Evolutionary conservation across 805 yeast species (phyloP).

Genomic region (Pichia exigua): DNA sequence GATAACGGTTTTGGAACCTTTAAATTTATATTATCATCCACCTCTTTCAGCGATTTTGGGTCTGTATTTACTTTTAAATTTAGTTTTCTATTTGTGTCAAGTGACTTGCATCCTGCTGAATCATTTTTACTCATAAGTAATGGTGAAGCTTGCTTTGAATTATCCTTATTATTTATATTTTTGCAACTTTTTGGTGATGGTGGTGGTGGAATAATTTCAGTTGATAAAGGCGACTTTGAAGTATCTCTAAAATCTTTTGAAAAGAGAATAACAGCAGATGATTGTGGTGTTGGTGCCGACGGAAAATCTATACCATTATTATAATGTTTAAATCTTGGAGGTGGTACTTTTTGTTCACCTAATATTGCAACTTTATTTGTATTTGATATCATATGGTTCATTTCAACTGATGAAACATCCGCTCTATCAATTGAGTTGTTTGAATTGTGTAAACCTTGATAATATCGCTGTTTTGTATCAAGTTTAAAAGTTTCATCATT

Average conservation of each 20-base stretch:
- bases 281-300: conserved; percentile 13
- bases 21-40: background rate
- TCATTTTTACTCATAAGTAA: background rate
- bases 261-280: conserved; percentile 41
- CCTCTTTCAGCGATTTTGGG: background rate
- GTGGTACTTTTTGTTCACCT: conserved; percentile 25
- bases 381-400: background rate
- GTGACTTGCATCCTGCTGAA: background rate
- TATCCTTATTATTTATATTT: background rate
- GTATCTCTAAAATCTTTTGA: conserved; percentile 32
- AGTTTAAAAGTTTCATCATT: conserved; percentile 17
- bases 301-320: conserved; percentile 4
- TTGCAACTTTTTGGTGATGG: conserved; percentile 5
- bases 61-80: conserved; percentile 4
- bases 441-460: background rate
- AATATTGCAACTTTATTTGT: conserved; percentile 20
- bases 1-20: background rate
- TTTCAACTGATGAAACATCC: background rate
- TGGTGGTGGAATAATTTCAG: conserved; percentile 1
- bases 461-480: background rate
- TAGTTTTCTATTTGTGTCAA: background rate
- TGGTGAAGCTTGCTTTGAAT: background rate
- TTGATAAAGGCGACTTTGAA: conserved; percentile 15
- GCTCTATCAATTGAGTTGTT: background rate
- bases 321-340: conserved; percentile 19